Conservation (phyloP, 805 yeast genomes). For the Hanseniaspora taiwanica region DNA sequence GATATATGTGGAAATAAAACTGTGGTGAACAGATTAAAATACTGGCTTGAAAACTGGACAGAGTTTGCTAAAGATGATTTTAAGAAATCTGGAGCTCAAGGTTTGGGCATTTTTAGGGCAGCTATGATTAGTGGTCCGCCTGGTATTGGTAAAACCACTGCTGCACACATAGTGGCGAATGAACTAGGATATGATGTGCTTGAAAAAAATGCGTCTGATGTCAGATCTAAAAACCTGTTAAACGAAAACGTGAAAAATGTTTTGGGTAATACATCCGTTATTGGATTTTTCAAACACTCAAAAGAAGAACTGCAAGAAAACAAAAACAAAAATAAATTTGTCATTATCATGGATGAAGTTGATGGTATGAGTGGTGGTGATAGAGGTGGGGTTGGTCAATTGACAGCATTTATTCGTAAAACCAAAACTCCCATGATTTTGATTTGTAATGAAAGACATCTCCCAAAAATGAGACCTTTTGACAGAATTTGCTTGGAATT, state of each 20-base stretch:
- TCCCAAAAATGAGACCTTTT: conserved; percentile 94
- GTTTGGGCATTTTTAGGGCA: conserved; percentile 62
- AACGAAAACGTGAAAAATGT: conserved; percentile 57
- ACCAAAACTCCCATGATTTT: conserved; percentile 84
- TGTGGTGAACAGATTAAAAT: conserved; percentile 46
- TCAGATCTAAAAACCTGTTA: conserved; percentile 69
- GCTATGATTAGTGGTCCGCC: conserved; percentile 82
- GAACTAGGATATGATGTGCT: conserved; percentile 58
- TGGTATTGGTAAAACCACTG: conserved; percentile 74
- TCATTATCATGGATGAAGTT: conserved; percentile 94
- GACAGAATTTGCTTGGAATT: conserved; percentile 71
- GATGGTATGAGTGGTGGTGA: conserved; percentile 99
- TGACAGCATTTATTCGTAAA: conserved; percentile 73
- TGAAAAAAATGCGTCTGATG: conserved; percentile 81
- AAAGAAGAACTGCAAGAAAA: conserved; percentile 17
- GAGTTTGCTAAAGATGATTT: conserved; percentile 40
- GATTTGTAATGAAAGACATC: conserved; percentile 83
- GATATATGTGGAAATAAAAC: conserved; percentile 91
- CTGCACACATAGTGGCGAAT: conserved; percentile 64
- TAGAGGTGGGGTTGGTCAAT: conserved; percentile 94
- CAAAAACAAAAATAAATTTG: conserved; percentile 43
- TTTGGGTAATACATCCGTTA: conserved; percentile 68
- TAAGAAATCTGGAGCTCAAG: conserved; percentile 45
- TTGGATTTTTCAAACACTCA: conserved; percentile 48
- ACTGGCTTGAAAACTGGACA: conserved; percentile 76